These are phyloP conservation scores for Penicillium diatomitis DNA, from an alignment of 495 filamentous ascomycete genomes.

Conservation along the genomic window DNA sequence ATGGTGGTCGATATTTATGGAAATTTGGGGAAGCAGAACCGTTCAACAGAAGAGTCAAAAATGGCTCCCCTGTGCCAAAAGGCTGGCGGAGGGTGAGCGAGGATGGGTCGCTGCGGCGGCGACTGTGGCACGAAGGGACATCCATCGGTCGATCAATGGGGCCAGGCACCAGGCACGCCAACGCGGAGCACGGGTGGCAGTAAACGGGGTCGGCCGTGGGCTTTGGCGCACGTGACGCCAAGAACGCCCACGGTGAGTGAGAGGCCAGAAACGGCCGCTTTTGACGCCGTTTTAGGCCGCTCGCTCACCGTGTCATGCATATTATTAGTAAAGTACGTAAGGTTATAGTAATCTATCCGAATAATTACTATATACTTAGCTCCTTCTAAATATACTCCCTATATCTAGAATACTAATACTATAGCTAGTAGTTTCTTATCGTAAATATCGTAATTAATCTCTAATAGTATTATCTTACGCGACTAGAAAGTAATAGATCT, in stretches of 20 bases:
- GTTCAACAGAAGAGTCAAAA: slow-evolving; percentile 4
- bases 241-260: slow-evolving; percentile 9
- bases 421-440: no score
- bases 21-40: slow-evolving; percentile 4
- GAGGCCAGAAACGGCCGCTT: slow-evolving; percentile 11
- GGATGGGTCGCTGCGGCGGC: slow-evolving; percentile 1
- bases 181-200: slow-evolving; percentile 4
- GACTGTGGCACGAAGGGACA: slow-evolving; percentile 8
- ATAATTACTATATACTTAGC: no score
- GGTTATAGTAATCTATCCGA: no score
- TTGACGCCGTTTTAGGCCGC: slow-evolving; percentile 12
- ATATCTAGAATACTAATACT: no score
- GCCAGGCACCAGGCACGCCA: slow-evolving; percentile 11
- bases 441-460: no score
- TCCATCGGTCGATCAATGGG: not conserved
- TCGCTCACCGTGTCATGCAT: slow-evolving; percentile 12
- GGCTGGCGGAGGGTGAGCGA: slow-evolving; percentile 2
- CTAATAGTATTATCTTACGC: no score
- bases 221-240: slow-evolving; percentile 9
- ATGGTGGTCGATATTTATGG: slow-evolving; percentile 10
- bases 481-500: no score
- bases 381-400: no score
- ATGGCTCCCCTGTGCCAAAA: slow-evolving; percentile 4
- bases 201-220: slow-evolving; percentile 6
- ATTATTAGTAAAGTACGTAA: slow-evolving; percentile 4